Conservation (phyloP, 73 alveolate genomes). For the Urostyla sp. region DNA sequence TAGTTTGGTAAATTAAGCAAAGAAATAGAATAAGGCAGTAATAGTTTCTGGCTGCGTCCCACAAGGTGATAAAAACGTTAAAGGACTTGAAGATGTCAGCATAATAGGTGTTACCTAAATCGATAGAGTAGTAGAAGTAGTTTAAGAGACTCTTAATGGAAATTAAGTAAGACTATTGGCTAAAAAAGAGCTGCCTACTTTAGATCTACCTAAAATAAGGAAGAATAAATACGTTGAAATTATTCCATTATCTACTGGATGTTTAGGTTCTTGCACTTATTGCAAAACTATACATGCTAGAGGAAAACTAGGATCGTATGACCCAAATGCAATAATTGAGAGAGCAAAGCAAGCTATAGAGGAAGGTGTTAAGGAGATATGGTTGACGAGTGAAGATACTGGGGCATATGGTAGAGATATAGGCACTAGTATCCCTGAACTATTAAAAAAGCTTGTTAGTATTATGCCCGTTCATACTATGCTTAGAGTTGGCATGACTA, state of each 20-base stretch:
- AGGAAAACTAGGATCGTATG: conserved; percentile 92
- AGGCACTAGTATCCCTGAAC: conserved; percentile 92
- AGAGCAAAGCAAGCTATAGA: conserved; percentile 88
- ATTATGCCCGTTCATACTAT: conserved; percentile 85
- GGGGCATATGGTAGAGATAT: conserved; percentile 98
- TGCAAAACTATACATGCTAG: conserved; percentile 97
- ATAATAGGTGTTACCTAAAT: conserved; percentile 94
- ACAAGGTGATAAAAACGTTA: conserved; percentile 75
- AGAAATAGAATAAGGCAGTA: conserved; percentile 68
- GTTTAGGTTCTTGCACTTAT: conserved; percentile 96
- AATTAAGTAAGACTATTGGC: conserved; percentile 86
- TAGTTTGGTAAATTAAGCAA: conserved; percentile 74
- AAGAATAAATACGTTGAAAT: conserved; percentile 90
- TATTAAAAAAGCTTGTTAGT: conserved; percentile 73
- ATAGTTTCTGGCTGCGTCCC: conserved; percentile 89
- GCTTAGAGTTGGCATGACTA: conserved; percentile 97
- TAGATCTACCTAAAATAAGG: conserved; percentile 94
- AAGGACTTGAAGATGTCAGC: conserved; percentile 89
- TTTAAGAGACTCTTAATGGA: conserved; percentile 95
- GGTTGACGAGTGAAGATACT: conserved; percentile 96
- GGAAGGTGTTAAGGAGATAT: conserved; percentile 94
- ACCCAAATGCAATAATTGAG: conserved; percentile 83
- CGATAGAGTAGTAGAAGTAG: conserved; percentile 95
- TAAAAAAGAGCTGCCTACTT: conserved; percentile 89
- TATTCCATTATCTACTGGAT: conserved; percentile 94